Conservation (phyloP, 2,329 filamentous ascomycete genomes). For the Herpotrichia juniperi region DNA sequence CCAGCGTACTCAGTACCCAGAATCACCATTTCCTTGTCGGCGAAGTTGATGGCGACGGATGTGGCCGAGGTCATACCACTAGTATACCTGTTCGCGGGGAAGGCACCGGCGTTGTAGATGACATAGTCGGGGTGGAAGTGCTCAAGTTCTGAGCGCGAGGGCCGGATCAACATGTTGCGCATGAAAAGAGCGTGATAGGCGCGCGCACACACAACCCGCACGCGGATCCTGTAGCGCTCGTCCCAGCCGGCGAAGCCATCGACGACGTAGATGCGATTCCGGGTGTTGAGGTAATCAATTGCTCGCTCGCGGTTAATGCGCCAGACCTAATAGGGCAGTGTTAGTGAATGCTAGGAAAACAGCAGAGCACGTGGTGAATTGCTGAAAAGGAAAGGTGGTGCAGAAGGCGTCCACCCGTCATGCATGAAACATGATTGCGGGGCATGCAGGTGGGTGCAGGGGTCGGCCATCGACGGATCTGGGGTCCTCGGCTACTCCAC, state of each 20-base stretch:
- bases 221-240: slow-evolving; percentile 95
- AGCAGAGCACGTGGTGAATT: slow-evolving; percentile 26
- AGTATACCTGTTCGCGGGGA: slow-evolving; percentile 98
- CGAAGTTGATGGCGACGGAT: slow-evolving; percentile 98
- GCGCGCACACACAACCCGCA: slow-evolving; percentile 96
- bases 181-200: slow-evolving; percentile 99
- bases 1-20: slow-evolving; percentile 98
- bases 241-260: slow-evolving; percentile 99
- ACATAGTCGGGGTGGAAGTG: slow-evolving; percentile 99
- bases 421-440: slow-evolving; percentile 39
- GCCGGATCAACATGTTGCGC: slow-evolving; percentile 99
- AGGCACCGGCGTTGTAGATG: slow-evolving; percentile 98
- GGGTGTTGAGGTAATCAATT: slow-evolving; percentile 98
- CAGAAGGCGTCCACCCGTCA: slow-evolving; percentile 9
- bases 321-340: slow-evolving; percentile 74
- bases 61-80: slow-evolving; percentile 98
- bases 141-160: slow-evolving; percentile 87
- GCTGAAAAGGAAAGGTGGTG: slow-evolving; percentile 10
- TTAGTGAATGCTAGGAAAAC: slow-evolving; percentile 32
- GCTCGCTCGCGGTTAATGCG: slow-evolving; percentile 99
- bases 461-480: slow-evolving; percentile 21
- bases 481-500: slow-evolving; percentile 36
- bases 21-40: slow-evolving; percentile 99
- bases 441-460: slow-evolving; percentile 38
- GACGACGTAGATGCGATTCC: slow-evolving; percentile 97